phyloP scores from a whole-genome alignment of 306 rosid genomes.

The Fagus sylvatica region DNA sequence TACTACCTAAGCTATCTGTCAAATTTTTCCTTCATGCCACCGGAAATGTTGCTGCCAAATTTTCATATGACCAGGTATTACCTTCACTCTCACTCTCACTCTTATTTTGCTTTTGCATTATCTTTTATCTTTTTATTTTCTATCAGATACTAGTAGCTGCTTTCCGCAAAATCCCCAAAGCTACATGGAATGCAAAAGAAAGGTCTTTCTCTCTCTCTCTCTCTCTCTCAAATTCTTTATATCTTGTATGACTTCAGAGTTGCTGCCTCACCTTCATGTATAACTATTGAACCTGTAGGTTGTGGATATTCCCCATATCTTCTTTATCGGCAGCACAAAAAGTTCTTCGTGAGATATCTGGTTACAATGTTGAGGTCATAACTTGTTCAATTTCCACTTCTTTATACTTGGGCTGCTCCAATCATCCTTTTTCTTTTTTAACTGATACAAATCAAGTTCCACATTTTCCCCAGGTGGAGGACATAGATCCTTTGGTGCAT shows the following conservation, averaged over 20 bases:
- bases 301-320: slow-evolving; percentile 80
- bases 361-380: slow-evolving; percentile 67
- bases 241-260: not conserved
- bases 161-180: slow-evolving; percentile 63
- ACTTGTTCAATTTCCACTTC: slow-evolving; percentile 22
- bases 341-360: slow-evolving; percentile 48
- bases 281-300: slow-evolving; percentile 49
- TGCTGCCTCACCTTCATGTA: slow-evolving; percentile 18
- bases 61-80: slow-evolving; percentile 69
- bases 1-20: slow-evolving; percentile 52
- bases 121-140: slow-evolving; percentile 24
- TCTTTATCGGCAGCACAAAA: slow-evolving; percentile 70
- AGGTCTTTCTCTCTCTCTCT: slow-evolving; percentile 38
- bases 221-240: not conserved
- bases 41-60: slow-evolving; percentile 77
- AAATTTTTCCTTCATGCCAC: slow-evolving; percentile 73
- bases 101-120: slow-evolving; percentile 19
- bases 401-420: slow-evolving; percentile 9
- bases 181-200: slow-evolving; percentile 81
- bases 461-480: slow-evolving; percentile 58
- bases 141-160: slow-evolving; percentile 61
- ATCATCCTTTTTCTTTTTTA: slow-evolving; percentile 1
- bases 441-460: not conserved
- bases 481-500: slow-evolving; percentile 72
- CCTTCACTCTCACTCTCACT: not conserved